These are phyloP conservation scores for Rubus idaeus DNA, from an alignment of 306 rosid species.

Conservation along the genomic window DNA sequence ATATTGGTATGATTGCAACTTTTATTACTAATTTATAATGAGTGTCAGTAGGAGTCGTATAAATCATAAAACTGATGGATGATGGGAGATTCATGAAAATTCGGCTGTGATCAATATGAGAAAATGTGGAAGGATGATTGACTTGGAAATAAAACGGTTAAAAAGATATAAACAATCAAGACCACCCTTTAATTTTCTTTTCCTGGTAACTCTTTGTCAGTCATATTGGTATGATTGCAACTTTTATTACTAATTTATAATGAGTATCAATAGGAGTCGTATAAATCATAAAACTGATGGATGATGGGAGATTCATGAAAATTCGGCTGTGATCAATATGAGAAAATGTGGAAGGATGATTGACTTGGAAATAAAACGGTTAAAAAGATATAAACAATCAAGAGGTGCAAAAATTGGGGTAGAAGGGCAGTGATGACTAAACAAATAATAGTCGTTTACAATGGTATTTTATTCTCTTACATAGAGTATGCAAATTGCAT, in stretches of 20 bases:
- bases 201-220: neutral
- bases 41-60: neutral
- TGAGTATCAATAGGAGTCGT: neutral
- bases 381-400: neutral
- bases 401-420: neutral
- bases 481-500: neutral
- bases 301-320: neutral
- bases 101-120: neutral
- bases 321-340: neutral
- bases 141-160: neutral
- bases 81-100: neutral
- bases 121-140: neutral
- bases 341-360: neutral
- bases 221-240: too few relatives aligned
- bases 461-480: neutral
- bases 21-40: neutral
- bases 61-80: neutral
- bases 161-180: neutral
- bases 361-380: neutral
- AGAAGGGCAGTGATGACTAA: neutral
- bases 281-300: neutral
- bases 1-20: too few relatives aligned
- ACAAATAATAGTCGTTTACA: neutral
- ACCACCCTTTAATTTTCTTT: neutral
- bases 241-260: neutral